A percentile compares a stretch with the other conserved stretches of the same genome.
phyloP scores from a whole-genome alignment of 257 asterid species.

The Nicotiana attenuata region DNA sequence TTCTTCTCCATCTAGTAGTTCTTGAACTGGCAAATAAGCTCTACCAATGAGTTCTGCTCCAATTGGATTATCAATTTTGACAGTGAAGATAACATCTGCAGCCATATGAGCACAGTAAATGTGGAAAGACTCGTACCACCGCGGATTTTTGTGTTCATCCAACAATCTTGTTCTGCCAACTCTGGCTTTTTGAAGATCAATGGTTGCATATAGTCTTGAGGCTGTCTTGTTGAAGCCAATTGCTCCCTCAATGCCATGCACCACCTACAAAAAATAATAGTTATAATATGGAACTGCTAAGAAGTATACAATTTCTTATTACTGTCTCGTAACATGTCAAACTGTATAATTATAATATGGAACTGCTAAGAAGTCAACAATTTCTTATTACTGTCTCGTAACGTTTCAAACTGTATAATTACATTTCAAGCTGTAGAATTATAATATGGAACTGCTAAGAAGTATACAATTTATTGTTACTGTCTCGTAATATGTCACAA shows the following conservation, averaged over 20 bases:
- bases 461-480: too few species aligned
- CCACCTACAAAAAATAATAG: slow-evolving; percentile 21
- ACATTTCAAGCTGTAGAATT: too few species aligned
- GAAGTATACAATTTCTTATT: not conserved
- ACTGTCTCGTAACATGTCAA: not conserved
- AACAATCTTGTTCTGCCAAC: slow-evolving; percentile 47
- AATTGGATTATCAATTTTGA: slow-evolving; percentile 26
- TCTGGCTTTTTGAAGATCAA: slow-evolving; percentile 53
- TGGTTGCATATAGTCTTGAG: slow-evolving; percentile 48
- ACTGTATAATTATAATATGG: not conserved
- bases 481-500: too few species aligned
- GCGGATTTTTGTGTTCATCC: slow-evolving; percentile 19
- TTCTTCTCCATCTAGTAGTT: slow-evolving; percentile 19
- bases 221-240: slow-evolving; percentile 40
- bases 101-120: slow-evolving; percentile 37
- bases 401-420: too few species aligned
- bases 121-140: slow-evolving; percentile 40
- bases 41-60: slow-evolving; percentile 39
- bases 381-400: not conserved
- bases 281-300: not conserved
- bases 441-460: too few species aligned
- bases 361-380: not conserved
- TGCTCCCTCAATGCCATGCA: slow-evolving; percentile 41
- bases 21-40: slow-evolving; percentile 32
- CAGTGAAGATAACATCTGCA: slow-evolving; percentile 28